phyloP scores from a whole-genome alignment of 2,329 filamentous ascomycete genomes.

The Alternaria consortialis region DNA sequence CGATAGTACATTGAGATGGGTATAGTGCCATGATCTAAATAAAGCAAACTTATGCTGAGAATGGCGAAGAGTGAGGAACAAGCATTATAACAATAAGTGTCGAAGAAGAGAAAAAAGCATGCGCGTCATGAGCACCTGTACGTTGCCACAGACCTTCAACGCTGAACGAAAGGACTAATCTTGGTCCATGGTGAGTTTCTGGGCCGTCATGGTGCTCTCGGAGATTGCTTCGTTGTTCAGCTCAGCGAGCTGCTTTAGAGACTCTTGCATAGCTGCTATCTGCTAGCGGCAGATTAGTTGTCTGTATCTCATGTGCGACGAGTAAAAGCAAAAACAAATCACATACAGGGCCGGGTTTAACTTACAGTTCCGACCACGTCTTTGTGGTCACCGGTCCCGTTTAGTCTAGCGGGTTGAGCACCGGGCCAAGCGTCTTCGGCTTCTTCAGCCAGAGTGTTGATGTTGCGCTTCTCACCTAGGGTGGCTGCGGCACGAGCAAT shows the following conservation, averaged over 20 bases:
- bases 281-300: slow-evolving; percentile 47
- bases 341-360: slow-evolving; percentile 19
- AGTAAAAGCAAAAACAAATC: background rate
- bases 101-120: background rate
- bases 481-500: slow-evolving; percentile 48
- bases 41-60: slow-evolving; percentile 4
- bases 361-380: slow-evolving; percentile 51
- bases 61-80: background rate
- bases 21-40: slow-evolving; percentile 17
- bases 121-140: slow-evolving; percentile 4
- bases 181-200: slow-evolving; percentile 41
- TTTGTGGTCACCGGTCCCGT: slow-evolving; percentile 17
- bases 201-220: slow-evolving; percentile 46
- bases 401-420: slow-evolving; percentile 8
- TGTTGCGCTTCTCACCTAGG: slow-evolving; percentile 46
- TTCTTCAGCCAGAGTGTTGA: slow-evolving; percentile 43
- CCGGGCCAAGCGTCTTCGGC: slow-evolving; percentile 11
- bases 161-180: slow-evolving; percentile 23
- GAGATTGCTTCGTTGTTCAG: slow-evolving; percentile 48
- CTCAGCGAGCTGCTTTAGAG: slow-evolving; percentile 45
- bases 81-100: background rate
- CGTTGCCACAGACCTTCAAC: background rate
- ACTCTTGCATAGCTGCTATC: slow-evolving; percentile 52
- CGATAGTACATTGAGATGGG: slow-evolving; percentile 11
- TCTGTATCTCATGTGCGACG: background rate